Evolutionary conservation across 176 grass and related monocot species (phyloP), one percentile per base, ranked within the genome.

Genomic region (Canna indica): DNA sequence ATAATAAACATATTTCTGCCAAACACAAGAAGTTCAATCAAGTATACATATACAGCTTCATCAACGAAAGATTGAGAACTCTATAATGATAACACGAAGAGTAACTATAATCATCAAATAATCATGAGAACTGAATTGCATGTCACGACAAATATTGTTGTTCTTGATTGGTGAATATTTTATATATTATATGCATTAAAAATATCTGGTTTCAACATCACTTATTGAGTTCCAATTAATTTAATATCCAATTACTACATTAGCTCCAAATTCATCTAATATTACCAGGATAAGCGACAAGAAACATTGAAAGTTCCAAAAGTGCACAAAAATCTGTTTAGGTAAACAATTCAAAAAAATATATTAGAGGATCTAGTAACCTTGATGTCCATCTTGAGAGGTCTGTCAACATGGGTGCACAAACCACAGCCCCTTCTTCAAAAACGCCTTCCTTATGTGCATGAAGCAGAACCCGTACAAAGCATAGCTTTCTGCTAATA

Each of bases 351-450:
- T n/a, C n/a, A n/a, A n/a, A n/a, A n/a, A n/a, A n/a, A n/a, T n/a
- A n/a, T n/a, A n/a, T n/a, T n/a, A n/a, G n/a, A n/a, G n/a, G n/a
- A 28, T 38, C 24, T 71, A 72, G 46, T 31, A 60, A 92, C 93
- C 93, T 97, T 73, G 46, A 80, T 77, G 84, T 80, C 93, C 88
- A 97, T 71, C 76, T 70, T 48, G 86, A 77, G 75, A 97, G 81
- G 80, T 97, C 93, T 57, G 78, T 74, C 15, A 63, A 41, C 70
- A 82, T 31, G 39, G 93, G 93, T 59, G 88, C 88, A 47, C 88
- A 97, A 71, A 97, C n/a, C 45, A 92, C 52, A 54, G 88, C 86
- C 6, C 93, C 88, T 27, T 90, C 86, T 85, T 92, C 86, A 77
- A 97, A 91, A 63, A 72, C 90, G 72, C 93, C 88, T 81, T 90